Evolutionary conservation across 352 stramenopile species (phyloP).

Genomic region (Pythium plurisporium): DNA sequence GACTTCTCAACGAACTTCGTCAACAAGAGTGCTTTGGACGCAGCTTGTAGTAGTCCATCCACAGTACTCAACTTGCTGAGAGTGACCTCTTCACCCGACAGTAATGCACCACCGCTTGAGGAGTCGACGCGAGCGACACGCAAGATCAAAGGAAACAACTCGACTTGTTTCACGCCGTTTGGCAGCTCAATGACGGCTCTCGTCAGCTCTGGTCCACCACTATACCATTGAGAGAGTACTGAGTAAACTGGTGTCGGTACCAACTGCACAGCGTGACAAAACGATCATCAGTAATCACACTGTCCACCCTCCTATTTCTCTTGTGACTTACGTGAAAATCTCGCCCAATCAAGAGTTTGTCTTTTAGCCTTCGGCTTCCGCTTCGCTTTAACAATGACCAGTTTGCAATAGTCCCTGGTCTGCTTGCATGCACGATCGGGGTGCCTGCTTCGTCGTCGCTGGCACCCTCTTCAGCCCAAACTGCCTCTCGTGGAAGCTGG

Average conservation of each 20-base stretch:
- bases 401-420: constrained; percentile 76
- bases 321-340: constrained; percentile 71
- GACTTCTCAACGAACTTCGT: constrained; percentile 69
- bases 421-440: constrained; percentile 14
- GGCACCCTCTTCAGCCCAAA: constrained; percentile 29
- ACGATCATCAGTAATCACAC: background rate
- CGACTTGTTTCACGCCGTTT: constrained; percentile 44
- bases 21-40: constrained; percentile 66
- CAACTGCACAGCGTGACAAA: constrained; percentile 32
- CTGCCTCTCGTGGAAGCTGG: constrained; percentile 35
- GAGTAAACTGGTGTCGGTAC: constrained; percentile 62
- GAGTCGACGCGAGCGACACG: constrained; percentile 71
- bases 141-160: constrained; percentile 78
- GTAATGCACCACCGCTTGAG: constrained; percentile 58
- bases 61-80: constrained; percentile 62
- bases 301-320: background rate
- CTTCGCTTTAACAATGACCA: constrained; percentile 75
- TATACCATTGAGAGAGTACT: constrained; percentile 77
- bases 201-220: constrained; percentile 61
- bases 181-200: constrained; percentile 45
- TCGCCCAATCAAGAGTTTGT: constrained; percentile 58
- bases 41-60: constrained; percentile 57
- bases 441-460: constrained; percentile 14
- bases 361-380: constrained; percentile 66
- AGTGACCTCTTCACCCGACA: constrained; percentile 77